Evolutionary conservation across 2,329 filamentous ascomycete species (phyloP), one percentile per base, ranked within the genome.

Genomic region (Thelonectria discophora): DNA sequence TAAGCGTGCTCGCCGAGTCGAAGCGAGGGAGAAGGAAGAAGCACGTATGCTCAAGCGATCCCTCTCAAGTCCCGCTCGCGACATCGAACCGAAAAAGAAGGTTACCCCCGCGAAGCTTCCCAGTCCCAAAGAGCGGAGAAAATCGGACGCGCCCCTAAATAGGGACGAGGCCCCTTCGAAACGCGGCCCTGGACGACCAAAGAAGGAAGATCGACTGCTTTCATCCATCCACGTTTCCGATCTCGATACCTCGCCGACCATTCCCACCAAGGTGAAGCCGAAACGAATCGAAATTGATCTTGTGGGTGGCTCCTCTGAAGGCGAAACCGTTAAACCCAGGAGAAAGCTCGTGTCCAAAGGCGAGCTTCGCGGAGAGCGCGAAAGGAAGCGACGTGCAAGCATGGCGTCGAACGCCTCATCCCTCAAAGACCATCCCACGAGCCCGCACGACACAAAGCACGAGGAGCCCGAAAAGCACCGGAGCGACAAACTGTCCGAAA

Each of bases 261-360:
- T 77, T 7, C 72, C 81, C 2, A 77, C 78, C 32, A 88, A 86
- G 11, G 64, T 75, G 43, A 88, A 86, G 69, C 69, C 80, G 5
- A 86, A 83, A 65, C 81, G 82, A 48, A 74, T 79, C 1, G 87
- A 89, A 53, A 80, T 84, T 0, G 87, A 89, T 49, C 64, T 79
- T 21, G 79, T 81, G 13, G 80, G 77, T 2, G 76, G 80, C 7
- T 86, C 84, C 0, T 88, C 86, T 34, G 85, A 85, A 69, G 86
- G 82, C 2, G 86, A 88, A 70, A 74, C 83, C 9, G 73, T 80
- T 20, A 90, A 89, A 70, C 86, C 87, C 2, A 78, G 87, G 21
- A 80, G 86, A 40, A 90, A 89, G 70, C 80, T 90, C 11, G 81
- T 90, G 18, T 89, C 87, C 1, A 87, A 87, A 37, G 84, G 83